phyloP scores from a whole-genome alignment of 352 stramenopile genomes.

The Phytophthora cactorum region DNA sequence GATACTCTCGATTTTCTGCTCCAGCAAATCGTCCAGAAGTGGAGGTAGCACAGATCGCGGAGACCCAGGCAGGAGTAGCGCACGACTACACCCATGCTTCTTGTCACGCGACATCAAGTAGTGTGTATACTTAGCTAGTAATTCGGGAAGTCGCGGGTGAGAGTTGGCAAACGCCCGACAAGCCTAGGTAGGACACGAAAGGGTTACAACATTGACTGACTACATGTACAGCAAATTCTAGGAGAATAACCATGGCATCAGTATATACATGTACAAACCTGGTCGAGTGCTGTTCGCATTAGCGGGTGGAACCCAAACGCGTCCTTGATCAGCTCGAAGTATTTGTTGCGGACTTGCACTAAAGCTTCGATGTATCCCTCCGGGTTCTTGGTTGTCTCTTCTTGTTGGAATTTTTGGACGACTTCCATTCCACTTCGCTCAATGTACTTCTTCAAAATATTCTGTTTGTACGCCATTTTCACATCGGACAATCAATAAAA shows the following conservation, averaged over 20 bases:
- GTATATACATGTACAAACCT: constrained; percentile 48
- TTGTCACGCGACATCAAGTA: constrained; percentile 86
- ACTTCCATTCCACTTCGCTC: constrained; percentile 80
- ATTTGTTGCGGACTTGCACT: constrained; percentile 84
- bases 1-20: constrained; percentile 85
- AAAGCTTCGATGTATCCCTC: constrained; percentile 88
- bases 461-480: constrained; percentile 45
- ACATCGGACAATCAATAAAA: constrained; percentile 19
- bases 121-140: constrained; percentile 87
- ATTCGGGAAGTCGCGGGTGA: constrained; percentile 74
- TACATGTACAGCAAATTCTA: background rate
- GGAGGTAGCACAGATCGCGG: constrained; percentile 20
- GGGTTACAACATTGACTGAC: constrained; percentile 1
- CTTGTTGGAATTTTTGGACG: constrained; percentile 80
- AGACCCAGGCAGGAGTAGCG: constrained; percentile 33
- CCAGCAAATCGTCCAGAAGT: constrained; percentile 60
- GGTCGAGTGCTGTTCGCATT: constrained; percentile 84
- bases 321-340: constrained; percentile 86
- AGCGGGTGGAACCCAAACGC: constrained; percentile 83
- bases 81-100: constrained; percentile 29
- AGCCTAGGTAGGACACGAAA: constrained; percentile 49
- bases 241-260: background rate
- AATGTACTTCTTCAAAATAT: constrained; percentile 89
- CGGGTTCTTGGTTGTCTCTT: constrained; percentile 81
- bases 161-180: constrained; percentile 87